These are phyloP conservation scores for Cercospora berteroae DNA, from an alignment of 2,329 filamentous ascomycete genomes.

Conservation along the genomic window DNA sequence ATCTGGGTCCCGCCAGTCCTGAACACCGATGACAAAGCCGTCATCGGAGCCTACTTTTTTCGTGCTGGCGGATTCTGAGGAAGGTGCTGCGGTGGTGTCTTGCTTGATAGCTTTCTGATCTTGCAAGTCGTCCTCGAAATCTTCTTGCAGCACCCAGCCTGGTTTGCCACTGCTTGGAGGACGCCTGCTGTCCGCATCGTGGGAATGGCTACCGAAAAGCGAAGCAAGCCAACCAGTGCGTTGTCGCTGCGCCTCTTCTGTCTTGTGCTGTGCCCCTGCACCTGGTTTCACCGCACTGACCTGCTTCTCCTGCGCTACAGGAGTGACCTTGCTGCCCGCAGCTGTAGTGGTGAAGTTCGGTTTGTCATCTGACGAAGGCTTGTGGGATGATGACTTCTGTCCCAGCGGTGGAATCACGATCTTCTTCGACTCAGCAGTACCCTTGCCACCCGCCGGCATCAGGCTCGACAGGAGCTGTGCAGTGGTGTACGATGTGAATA, in stretches of 20 bases:
- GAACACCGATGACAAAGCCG: constrained; percentile 76
- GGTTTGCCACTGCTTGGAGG: constrained; percentile 71
- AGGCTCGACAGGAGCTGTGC: constrained; percentile 88
- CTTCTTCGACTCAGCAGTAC: constrained; percentile 45
- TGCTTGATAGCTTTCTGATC: constrained; percentile 44
- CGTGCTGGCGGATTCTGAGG: constrained; percentile 35
- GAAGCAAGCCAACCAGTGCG: constrained; percentile 46
- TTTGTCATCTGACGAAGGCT: constrained; percentile 23
- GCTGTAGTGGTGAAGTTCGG: constrained; percentile 33
- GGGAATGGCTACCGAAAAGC: constrained; percentile 35
- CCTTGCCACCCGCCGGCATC: constrained; percentile 61
- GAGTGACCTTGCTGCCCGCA: constrained; percentile 23
- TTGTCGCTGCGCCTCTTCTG: constrained; percentile 9
- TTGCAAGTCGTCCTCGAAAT: constrained; percentile 57
- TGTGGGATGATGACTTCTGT: constrained; percentile 15
- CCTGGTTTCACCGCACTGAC: constrained; percentile 14
- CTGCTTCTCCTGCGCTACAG: constrained; percentile 20
- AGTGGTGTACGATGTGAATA: constrained; percentile 93
- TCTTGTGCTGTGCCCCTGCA: constrained; percentile 31
- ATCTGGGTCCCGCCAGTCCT: constrained; percentile 82
- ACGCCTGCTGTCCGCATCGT: constrained; percentile 53
- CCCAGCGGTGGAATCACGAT: constrained; percentile 48
- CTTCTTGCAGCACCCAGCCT: constrained; percentile 69
- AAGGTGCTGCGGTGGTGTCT: constrained; percentile 32
- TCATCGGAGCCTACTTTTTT: constrained; percentile 47